Evolutionary conservation across 768 basidiomycete genomes (phyloP).

Genomic region (Pleurotus salmoneostramineus): DNA sequence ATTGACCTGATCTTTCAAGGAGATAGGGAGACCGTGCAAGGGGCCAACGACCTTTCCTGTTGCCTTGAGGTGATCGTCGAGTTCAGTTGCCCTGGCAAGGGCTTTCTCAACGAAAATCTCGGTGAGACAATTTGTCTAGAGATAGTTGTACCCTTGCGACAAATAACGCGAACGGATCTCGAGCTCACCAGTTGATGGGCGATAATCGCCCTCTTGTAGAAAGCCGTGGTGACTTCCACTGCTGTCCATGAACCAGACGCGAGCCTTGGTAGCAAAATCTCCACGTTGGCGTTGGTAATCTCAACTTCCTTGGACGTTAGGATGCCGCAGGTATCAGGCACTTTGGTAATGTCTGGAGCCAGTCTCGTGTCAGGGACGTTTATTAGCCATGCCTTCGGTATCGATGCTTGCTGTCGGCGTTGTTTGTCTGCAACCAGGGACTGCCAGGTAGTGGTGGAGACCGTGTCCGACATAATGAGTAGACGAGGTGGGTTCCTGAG

Average conservation of each 20-base stretch:
- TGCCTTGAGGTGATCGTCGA: conserved; percentile 57
- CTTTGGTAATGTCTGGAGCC: conserved; percentile 42
- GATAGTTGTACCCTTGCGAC: background rate
- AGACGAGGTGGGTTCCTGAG: too few relatives aligned
- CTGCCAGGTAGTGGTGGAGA: conserved; percentile 18
- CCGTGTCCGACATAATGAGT: background rate
- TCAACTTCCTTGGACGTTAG: conserved; percentile 50
- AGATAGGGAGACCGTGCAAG: conserved; percentile 72
- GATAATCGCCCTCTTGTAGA: conserved; percentile 62
- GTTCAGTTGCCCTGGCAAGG: conserved; percentile 53
- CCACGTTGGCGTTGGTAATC: conserved; percentile 54
- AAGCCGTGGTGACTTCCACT: conserved; percentile 56
- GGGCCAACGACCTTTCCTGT: conserved; percentile 70
- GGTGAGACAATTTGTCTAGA: conserved; percentile 75
- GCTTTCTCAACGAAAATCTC: conserved; percentile 81
- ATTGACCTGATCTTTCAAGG: conserved; percentile 70
- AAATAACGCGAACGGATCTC: background rate
- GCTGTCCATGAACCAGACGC: conserved; percentile 46
- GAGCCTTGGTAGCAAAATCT: conserved; percentile 40
- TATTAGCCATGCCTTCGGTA: conserved; percentile 55
- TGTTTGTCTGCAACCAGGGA: conserved; percentile 29
- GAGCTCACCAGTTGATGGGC: conserved; percentile 59
- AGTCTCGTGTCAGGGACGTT: conserved; percentile 25
- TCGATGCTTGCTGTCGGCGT: conserved; percentile 42
- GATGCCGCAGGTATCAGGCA: conserved; percentile 49